These are phyloP conservation scores for Colletotrichum gigasporum DNA, from an alignment of 2,329 filamentous ascomycete genomes.

Conservation along the genomic window DNA sequence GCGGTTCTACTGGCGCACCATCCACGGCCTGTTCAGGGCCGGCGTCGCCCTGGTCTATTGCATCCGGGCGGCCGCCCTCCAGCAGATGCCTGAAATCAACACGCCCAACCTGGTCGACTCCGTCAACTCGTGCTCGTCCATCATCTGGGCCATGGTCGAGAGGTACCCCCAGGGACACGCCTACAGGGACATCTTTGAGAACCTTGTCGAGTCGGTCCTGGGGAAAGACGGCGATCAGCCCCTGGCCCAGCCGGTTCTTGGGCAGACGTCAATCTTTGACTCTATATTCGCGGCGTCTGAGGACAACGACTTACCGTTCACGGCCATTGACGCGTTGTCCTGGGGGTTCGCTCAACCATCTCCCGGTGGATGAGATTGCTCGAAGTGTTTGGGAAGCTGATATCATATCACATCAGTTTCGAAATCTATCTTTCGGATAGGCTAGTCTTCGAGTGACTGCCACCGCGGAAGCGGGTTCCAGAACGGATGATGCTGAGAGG, in stretches of 20 bases:
- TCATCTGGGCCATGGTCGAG: slow-evolving; percentile 42
- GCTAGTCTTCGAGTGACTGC: too few relatives aligned
- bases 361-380: too few relatives aligned
- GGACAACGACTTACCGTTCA: slow-evolving; percentile 7
- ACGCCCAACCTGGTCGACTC: background rate
- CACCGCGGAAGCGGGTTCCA: too few relatives aligned
- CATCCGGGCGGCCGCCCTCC: background rate
- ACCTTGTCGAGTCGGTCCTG: slow-evolving; percentile 16
- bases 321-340: slow-evolving; percentile 19
- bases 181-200: slow-evolving; percentile 39
- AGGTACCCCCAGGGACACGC: slow-evolving; percentile 36
- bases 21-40: slow-evolving; percentile 36
- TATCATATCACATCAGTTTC: too few relatives aligned
- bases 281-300: slow-evolving; percentile 8
- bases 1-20: slow-evolving; percentile 40
- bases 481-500: too few relatives aligned
- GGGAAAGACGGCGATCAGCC: background rate
- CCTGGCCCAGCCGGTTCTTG: background rate
- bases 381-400: too few relatives aligned
- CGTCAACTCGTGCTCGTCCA: slow-evolving; percentile 35
- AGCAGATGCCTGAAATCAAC: background rate
- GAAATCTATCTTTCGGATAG: too few relatives aligned
- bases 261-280: slow-evolving; percentile 4
- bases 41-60: slow-evolving; percentile 37
- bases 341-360: slow-evolving; percentile 30